Percentiles rank a stretch among this genome's conserved stretches.
These are phyloP conservation scores for Lepiota venenata DNA, from an alignment of 768 basidiomycete species.

Conservation along the genomic window DNA sequence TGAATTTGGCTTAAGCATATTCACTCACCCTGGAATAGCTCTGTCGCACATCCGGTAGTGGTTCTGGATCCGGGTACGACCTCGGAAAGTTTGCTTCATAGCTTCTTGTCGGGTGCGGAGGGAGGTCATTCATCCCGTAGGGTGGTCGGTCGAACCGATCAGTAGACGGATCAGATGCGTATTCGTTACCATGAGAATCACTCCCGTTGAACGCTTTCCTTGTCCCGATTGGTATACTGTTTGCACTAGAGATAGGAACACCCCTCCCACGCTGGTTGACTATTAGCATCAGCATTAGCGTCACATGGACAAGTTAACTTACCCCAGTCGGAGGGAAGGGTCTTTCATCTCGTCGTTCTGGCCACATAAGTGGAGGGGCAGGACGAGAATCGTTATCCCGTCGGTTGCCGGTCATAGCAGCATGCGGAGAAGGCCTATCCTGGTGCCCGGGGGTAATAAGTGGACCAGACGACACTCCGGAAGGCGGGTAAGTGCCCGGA, in stretches of 20 bases:
- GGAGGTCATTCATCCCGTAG: neutral
- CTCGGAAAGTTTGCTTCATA: slow-evolving; percentile 1
- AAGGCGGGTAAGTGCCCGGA: neutral
- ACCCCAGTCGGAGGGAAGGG: neutral
- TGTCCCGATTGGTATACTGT: slow-evolving; percentile 9
- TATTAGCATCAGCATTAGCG: too few relatives aligned
- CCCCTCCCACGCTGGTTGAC: slow-evolving; percentile 1
- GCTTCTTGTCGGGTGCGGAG: neutral
- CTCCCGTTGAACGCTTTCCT: neutral
- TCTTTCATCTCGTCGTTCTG: slow-evolving; percentile 2
- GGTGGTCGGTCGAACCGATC: slow-evolving; percentile 6
- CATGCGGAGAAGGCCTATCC: slow-evolving; percentile 8
- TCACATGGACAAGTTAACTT: neutral
- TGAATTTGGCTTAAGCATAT: neutral
- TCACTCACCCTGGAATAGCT: neutral
- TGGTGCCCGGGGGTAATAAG: neutral
- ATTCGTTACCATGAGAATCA: neutral
- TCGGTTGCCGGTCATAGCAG: neutral
- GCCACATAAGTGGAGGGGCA: neutral
- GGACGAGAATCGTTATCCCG: neutral
- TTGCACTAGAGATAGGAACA: slow-evolving; percentile 1
- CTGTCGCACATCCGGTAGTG: neutral
- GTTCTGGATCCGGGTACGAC: slow-evolving; percentile 5
- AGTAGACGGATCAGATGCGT: neutral
- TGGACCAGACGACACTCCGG: neutral